Percentiles rank a stretch among this genome's conserved stretches.
These are phyloP conservation scores for Achaetomiella virescens DNA, from an alignment of 495 filamentous ascomycete species.

Conservation along the genomic window DNA sequence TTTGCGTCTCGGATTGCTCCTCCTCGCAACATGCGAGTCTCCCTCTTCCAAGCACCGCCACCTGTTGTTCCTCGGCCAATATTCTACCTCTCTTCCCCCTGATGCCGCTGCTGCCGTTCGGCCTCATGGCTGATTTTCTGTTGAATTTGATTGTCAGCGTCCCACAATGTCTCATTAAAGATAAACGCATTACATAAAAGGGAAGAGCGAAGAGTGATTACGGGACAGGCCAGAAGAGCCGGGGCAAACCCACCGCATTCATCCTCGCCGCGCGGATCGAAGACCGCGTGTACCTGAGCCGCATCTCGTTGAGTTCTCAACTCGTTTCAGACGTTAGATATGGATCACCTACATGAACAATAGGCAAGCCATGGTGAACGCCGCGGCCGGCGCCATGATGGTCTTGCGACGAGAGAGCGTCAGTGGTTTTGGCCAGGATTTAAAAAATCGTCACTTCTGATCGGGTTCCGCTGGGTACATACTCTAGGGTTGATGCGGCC, in stretches of 20 bases:
- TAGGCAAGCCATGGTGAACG: slow-evolving; percentile 44
- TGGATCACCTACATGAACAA: slow-evolving; percentile 32
- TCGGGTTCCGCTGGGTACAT: no score
- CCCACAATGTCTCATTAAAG: no score
- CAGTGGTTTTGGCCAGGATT: no score
- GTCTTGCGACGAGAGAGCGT: slow-evolving; percentile 25
- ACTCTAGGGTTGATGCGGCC: neutral
- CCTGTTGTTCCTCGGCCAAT: neutral
- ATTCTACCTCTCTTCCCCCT: neutral
- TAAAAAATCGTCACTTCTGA: no score
- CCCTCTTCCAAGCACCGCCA: no score
- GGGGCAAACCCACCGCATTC: slow-evolving; percentile 31
- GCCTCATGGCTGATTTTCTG: slow-evolving; percentile 7
- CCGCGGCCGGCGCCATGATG: slow-evolving; percentile 39
- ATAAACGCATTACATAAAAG: no score
- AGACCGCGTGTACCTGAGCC: slow-evolving; percentile 33
- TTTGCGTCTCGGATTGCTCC: no score
- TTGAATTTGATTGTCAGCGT: neutral
- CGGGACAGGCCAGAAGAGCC: no score
- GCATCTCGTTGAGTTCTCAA: no score
- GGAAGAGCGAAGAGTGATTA: no score
- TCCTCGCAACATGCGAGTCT: no score
- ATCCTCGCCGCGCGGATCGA: slow-evolving; percentile 39
- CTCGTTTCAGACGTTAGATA: no score
- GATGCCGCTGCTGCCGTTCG: neutral